Conservation (phyloP, 805 yeast genomes). For the Clavispora phyllophila region DNA sequence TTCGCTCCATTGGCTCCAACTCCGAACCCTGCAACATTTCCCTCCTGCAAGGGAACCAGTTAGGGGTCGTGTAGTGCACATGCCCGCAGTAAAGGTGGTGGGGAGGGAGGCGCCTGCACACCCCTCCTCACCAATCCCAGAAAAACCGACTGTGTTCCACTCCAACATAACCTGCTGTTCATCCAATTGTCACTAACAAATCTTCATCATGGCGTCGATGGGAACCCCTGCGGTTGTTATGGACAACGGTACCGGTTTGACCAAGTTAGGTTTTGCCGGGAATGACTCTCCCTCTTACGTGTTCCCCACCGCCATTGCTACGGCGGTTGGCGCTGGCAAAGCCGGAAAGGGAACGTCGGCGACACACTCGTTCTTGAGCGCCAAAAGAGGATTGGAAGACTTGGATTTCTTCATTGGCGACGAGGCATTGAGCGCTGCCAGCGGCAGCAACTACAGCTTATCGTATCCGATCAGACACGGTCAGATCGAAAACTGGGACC, state of each 20-base stretch:
- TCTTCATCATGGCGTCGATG: conserved; percentile 26
- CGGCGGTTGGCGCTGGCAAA: conserved; percentile 48
- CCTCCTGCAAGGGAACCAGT: too few species aligned
- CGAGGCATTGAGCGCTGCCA: conserved; percentile 89
- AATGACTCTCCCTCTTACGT: conserved; percentile 97
- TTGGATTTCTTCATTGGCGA: conserved; percentile 93
- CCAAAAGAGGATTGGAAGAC: conserved; percentile 88
- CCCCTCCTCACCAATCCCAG: neutral
- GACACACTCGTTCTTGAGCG: conserved; percentile 42
- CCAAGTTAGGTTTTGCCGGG: conserved; percentile 97
- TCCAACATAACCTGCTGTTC: neutral
- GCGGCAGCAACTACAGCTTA: conserved; percentile 81
- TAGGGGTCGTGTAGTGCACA: neutral
- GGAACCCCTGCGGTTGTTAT: conserved; percentile 92
- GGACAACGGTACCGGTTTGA: conserved; percentile 98
- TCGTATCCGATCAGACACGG: conserved; percentile 96
- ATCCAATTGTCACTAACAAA: neutral
- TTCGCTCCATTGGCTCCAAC: neutral
- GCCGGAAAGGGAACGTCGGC: conserved; percentile 33
- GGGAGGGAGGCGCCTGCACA: neutral
- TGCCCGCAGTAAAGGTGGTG: too few species aligned
- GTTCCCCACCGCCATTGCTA: conserved; percentile 94
- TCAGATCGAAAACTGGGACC: conserved; percentile 98
- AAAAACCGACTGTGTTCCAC: neutral
- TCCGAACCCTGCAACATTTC: neutral